A percentile compares a stretch with the other conserved stretches of the same genome.
Evolutionary conservation across 2,329 filamentous ascomycete species (phyloP).

Genomic region (Leptoxyphium fumago): DNA sequence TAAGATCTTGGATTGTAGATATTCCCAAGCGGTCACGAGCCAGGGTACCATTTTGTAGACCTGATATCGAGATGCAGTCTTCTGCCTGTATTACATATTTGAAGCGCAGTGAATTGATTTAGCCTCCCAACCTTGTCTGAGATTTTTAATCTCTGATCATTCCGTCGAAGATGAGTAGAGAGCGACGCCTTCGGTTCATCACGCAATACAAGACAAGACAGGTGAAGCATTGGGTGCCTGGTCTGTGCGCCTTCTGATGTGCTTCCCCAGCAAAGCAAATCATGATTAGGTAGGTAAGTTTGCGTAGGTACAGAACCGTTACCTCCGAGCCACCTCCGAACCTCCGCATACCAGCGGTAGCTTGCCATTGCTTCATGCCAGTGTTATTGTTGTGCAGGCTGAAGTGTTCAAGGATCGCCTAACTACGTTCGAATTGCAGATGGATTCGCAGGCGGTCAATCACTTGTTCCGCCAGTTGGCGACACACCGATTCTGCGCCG

Average conservation of each 20-base stretch:
- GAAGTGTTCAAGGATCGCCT: neutral
- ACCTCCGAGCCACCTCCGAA: neutral
- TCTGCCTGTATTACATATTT: too few relatives aligned
- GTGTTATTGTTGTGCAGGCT: neutral
- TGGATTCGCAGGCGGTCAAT: constrained; percentile 70
- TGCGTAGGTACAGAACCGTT: too few relatives aligned
- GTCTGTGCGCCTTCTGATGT: neutral
- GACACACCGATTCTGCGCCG: constrained; percentile 40
- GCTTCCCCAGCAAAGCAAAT: neutral
- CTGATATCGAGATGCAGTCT: too few relatives aligned
- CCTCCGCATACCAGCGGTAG: neutral
- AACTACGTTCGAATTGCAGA: constrained; percentile 21
- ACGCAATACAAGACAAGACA: too few relatives aligned
- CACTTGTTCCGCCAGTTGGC: constrained; percentile 79
- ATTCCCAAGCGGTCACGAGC: neutral
- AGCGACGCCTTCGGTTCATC: too few relatives aligned
- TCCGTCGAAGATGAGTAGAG: too few relatives aligned
- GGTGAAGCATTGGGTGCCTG: neutral
- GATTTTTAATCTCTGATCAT: too few relatives aligned
- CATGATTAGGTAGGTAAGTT: too few relatives aligned
- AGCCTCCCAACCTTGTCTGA: too few relatives aligned
- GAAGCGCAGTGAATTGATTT: too few relatives aligned
- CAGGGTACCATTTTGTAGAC: neutral
- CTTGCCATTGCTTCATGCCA: too few relatives aligned
- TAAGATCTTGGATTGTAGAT: constrained; percentile 5